Evolutionary conservation across 768 basidiomycete genomes (phyloP).

Genomic region (Naganishia onofrii): DNA sequence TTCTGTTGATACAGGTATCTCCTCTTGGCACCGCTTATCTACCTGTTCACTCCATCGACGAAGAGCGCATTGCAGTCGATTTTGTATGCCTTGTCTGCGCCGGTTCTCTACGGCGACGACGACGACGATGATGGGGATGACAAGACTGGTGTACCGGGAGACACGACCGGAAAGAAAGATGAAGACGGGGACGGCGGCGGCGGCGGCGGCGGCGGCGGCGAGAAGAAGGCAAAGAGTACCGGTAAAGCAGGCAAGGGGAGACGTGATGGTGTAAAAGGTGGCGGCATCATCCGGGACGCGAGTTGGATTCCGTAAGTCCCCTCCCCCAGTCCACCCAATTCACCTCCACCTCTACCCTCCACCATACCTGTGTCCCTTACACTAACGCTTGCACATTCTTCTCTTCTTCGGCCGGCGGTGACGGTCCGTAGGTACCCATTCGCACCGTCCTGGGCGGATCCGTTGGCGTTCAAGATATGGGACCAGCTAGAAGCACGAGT

Average conservation of each 20-base stretch:
- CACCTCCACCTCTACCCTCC: not conserved
- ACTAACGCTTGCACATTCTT: not conserved
- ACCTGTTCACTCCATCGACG: slow-evolving; percentile 69
- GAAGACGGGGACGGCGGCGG: no score
- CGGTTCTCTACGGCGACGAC: slow-evolving; percentile 40
- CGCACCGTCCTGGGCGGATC: slow-evolving; percentile 13
- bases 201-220: not conserved
- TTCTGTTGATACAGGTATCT: slow-evolving; percentile 56
- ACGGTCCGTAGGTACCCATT: slow-evolving; percentile 1
- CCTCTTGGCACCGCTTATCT: slow-evolving; percentile 64
- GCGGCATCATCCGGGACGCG: slow-evolving; percentile 22
- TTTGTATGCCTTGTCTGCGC: slow-evolving; percentile 67
- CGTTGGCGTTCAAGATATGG: slow-evolving; percentile 23
- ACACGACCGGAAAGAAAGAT: no score
- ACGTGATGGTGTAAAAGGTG: slow-evolving; percentile 27
- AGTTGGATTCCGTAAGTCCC: slow-evolving; percentile 23
- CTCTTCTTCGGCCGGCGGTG: no score
- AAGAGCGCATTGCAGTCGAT: slow-evolving; percentile 66
- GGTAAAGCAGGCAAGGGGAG: not conserved
- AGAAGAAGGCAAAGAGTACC: slow-evolving; percentile 4
- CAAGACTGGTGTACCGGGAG: no score
- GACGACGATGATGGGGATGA: slow-evolving; percentile 14
- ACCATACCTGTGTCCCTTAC: not conserved
- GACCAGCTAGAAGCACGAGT: slow-evolving; percentile 18
- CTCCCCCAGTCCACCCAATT: not conserved